phyloP scores from a whole-genome alignment of 208 protist genomes.

The Trypanosoma platydactyli region DNA sequence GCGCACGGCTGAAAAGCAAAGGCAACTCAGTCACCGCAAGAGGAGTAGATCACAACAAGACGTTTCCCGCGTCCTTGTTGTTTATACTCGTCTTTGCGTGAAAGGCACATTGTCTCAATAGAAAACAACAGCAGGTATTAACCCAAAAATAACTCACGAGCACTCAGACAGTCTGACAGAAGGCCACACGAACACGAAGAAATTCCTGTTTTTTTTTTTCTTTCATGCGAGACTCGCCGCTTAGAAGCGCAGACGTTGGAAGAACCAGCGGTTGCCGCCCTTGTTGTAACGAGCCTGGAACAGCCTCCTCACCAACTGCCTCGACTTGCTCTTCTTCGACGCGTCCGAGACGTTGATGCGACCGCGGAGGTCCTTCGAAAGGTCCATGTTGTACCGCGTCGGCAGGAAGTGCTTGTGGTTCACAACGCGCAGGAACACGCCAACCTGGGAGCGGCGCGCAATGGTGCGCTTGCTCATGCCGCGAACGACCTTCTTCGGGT shows the following conservation, averaged over 20 bases:
- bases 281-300: conserved; percentile 96
- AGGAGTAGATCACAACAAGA: no score
- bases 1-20: no score
- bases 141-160: no score
- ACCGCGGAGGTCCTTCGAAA: conserved; percentile 88
- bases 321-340: conserved; percentile 84
- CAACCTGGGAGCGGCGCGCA: conserved; percentile 90
- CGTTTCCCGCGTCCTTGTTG: no score
- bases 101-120: no score
- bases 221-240: no score
- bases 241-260: conserved; percentile 98
- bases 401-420: conserved; percentile 99
- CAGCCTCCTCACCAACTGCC: conserved; percentile 84
- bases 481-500: conserved; percentile 94
- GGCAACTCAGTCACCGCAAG: no score
- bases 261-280: conserved; percentile 98
- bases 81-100: no score
- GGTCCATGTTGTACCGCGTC: conserved; percentile 95
- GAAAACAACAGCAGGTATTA: no score
- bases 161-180: no score
- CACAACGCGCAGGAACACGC: conserved; percentile 97
- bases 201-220: no score
- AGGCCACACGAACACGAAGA: no score
- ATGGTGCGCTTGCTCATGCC: conserved; percentile 95
- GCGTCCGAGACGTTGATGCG: conserved; percentile 92